These are phyloP conservation scores for Erigeron canadensis DNA, from an alignment of 129 eudicot genomes.

Conservation along the genomic window DNA sequence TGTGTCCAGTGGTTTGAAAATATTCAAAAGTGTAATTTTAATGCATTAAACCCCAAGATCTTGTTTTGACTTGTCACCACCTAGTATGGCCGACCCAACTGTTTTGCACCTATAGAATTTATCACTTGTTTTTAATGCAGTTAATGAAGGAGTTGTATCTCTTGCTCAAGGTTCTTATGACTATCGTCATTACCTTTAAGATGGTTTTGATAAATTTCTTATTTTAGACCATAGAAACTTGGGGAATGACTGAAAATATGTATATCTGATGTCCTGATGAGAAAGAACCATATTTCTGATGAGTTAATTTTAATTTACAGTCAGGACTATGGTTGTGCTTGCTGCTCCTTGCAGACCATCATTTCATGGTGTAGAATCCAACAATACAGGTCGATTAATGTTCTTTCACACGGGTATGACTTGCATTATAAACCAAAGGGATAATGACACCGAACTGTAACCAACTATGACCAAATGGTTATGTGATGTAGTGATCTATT, in stretches of 20 bases:
- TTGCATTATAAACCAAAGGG: neutral
- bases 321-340: slow-evolving; percentile 99
- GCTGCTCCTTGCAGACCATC: slow-evolving; percentile 91
- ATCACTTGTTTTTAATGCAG: slow-evolving; percentile 39
- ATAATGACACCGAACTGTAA: no score
- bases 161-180: slow-evolving; percentile 96
- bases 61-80: no score
- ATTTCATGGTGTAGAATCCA: slow-evolving; percentile 95
- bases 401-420: slow-evolving; percentile 87
- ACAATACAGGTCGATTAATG: slow-evolving; percentile 74
- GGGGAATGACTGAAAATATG: neutral
- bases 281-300: slow-evolving; percentile 21
- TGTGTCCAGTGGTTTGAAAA: no score
- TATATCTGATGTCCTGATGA: neutral
- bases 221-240: neutral
- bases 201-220: slow-evolving; percentile 59
- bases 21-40: no score
- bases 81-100: no score
- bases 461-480: no score
- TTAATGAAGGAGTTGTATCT: slow-evolving; percentile 77
- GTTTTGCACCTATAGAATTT: no score
- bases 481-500: no score
- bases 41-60: no score
- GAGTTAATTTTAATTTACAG: neutral
- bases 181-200: slow-evolving; percentile 90